Conservation (phyloP, 2,329 filamentous ascomycete species). For the Pseudogymnoascus sp. region DNA sequence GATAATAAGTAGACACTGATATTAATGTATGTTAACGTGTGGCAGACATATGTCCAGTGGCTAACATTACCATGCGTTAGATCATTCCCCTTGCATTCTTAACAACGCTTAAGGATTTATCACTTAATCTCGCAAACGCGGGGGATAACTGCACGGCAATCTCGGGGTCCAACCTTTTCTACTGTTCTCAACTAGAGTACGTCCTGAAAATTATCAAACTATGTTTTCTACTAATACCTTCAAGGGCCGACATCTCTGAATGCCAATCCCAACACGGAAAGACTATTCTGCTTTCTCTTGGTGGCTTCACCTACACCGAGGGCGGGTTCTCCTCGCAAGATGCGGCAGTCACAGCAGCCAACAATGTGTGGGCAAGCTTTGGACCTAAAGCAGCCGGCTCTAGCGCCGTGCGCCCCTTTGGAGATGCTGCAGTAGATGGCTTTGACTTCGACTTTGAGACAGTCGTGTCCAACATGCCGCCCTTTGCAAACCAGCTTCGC, state of each 20-base stretch:
- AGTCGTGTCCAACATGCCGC: constrained; percentile 46
- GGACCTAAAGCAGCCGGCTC: constrained; percentile 43
- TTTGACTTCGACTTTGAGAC: constrained; percentile 72
- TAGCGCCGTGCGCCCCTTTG: constrained; percentile 54
- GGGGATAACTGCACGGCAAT: constrained; percentile 54
- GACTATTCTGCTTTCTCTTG: constrained; percentile 63
- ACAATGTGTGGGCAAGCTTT: constrained; percentile 62
- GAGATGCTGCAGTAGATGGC: constrained; percentile 56
- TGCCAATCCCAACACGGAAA: constrained; percentile 58
- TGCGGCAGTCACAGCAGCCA: constrained; percentile 46
- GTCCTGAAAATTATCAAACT: constrained; percentile 19
- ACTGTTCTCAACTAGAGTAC: constrained; percentile 58
- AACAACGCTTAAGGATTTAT: constrained; percentile 43
- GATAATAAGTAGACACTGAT: constrained; percentile 31
- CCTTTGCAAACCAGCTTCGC: constrained; percentile 52
- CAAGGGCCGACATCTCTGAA: constrained; percentile 37
- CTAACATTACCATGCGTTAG: constrained; percentile 27
- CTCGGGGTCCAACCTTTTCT: constrained; percentile 45
- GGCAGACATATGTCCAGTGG: neutral
- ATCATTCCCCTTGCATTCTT: constrained; percentile 59
- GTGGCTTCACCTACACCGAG: constrained; percentile 61
- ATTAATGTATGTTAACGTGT: constrained; percentile 33
- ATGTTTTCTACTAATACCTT: constrained; percentile 6
- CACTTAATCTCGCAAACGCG: constrained; percentile 56
- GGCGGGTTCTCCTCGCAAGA: constrained; percentile 50